Evolutionary conservation across 129 eudicot genomes (phyloP), one percentile per base, ranked within the genome.

Genomic region (Centella asiatica): DNA sequence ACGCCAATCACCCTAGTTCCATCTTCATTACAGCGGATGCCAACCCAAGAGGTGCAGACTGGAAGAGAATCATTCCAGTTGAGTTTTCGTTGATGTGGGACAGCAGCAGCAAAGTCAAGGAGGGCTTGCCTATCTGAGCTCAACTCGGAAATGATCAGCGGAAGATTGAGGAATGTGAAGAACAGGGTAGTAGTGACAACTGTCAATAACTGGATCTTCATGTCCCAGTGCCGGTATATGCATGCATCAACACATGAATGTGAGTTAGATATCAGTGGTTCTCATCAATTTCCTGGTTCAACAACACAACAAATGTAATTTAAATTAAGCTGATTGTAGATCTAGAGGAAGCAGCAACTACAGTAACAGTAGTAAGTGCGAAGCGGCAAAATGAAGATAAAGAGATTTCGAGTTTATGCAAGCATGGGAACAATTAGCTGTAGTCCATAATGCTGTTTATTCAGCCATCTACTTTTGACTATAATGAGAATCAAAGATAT

Each of bases 41-140:
- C 96, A 28, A 74, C 76, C 99, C 99, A 92, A 39, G 83, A 79
- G 57, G 69, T 80, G 73, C 99, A 92, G 4, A 92, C 69, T 0
- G 82, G 68, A 17, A 60, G 25, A 19, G 80, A 17, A 47, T 73
- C 59, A 47, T 80, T 76, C 99, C 99, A 92, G 85, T 87, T 80
- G 20, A 92, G 84, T 57, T 82, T 80, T 55, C 96, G 71, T 25
- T 69, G 79, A 50, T 87, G 96, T 36, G 95, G 90, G 22, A 84
- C 95, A 15, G 77, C 48, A 44, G 81, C 66, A 71, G 86, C 95
- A 23, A 92, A 92, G n/a, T 76, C 70, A 8, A 92, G 83, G 39
- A 92, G 88, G 44, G 96, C 86, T 42, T 75, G 78, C 14, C 69
- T 69, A 53, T 92, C 99, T 10, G 83, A 71, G 62, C 72, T 69